A percentile compares a stretch with the other conserved stretches of the same genome.
phyloP scores from a whole-genome alignment of 176 grass and related monocot genomes.

The Musa itinerans region DNA sequence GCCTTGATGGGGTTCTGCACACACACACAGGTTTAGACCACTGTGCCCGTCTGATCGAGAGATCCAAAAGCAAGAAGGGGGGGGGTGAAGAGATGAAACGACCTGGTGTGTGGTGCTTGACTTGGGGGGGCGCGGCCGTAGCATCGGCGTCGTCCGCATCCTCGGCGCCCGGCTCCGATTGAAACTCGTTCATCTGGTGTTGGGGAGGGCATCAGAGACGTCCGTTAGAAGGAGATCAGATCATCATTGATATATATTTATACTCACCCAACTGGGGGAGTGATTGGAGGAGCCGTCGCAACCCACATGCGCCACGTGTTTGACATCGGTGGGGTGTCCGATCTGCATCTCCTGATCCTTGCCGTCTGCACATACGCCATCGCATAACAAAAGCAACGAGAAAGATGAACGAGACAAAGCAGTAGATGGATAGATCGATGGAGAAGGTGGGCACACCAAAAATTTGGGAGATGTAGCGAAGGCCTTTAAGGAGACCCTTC shows the following conservation, averaged over 20 bases:
- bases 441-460: slow-evolving; percentile 40
- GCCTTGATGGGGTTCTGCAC: background rate
- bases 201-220: background rate
- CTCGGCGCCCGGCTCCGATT: background rate
- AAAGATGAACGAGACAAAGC: background rate
- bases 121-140: background rate
- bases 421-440: background rate
- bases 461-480: slow-evolving; percentile 95
- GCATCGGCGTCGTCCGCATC: background rate
- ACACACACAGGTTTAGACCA: background rate
- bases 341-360: slow-evolving; percentile 91
- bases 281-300: slow-evolving; percentile 56
- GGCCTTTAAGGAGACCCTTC: slow-evolving; percentile 91
- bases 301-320: slow-evolving; percentile 93
- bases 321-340: slow-evolving; percentile 81
- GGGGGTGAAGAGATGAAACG: background rate
- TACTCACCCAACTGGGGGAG: slow-evolving; percentile 54
- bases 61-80: background rate
- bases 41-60: background rate
- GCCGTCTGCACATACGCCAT: slow-evolving; percentile 22
- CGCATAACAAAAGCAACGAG: background rate
- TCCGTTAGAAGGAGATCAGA: background rate
- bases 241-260: background rate
- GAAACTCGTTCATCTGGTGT: slow-evolving; percentile 17
- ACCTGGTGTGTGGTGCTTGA: background rate